Base-by-base conservation (phyloP, 352 stramenopile species). In the Phytophthora pisi region DNA sequence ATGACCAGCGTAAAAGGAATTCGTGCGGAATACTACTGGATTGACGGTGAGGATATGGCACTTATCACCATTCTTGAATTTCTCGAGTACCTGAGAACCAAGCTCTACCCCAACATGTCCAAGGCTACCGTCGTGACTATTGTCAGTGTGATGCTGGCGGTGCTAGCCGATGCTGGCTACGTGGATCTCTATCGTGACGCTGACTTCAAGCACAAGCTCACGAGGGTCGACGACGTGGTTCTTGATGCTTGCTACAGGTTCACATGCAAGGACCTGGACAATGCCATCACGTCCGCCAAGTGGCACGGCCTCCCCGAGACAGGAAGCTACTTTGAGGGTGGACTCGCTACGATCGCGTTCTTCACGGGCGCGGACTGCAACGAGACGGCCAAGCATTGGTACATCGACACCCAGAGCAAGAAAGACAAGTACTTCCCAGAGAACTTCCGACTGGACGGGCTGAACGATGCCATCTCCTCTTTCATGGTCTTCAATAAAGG, bases 391-490 rank as follows among this genome's bases (percentile, higher is more conserved):
- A 30, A 24, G 13, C 20, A 10, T 10, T 66, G 62, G 55, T 23
- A 42, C 4, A 43, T 59, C 28, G 26, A 54, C 8, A 64, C 54
- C 0, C 62, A 69, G 38, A 69, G 53, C 24, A 50, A 43, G 24
- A 50, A 64, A 5, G 26, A 55, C 30, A 43, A 16, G 24, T 51
- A 69, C 18, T 70, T 70, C 28, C 62, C 54, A 0, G 20, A 59
- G 18, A 59, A 70, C 9, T 64, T 70, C 8, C 28, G 23, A 5
- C 38, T 60, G 2, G 55, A 64, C 18, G 62, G 62, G 30, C 60
- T 70, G 5, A 63, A 63, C 24, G 52, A 68, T n/a, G 64, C 45
- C 8, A 66, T 64, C 30, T 64, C 63, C 7, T 56, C 61, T 2
- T 68, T 68, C 38, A 54, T 16, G 38, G 55, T 49, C 9, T 7